phyloP scores from a whole-genome alignment of 148 eudicot genomes.

The Fagopyrum tataricum region DNA sequence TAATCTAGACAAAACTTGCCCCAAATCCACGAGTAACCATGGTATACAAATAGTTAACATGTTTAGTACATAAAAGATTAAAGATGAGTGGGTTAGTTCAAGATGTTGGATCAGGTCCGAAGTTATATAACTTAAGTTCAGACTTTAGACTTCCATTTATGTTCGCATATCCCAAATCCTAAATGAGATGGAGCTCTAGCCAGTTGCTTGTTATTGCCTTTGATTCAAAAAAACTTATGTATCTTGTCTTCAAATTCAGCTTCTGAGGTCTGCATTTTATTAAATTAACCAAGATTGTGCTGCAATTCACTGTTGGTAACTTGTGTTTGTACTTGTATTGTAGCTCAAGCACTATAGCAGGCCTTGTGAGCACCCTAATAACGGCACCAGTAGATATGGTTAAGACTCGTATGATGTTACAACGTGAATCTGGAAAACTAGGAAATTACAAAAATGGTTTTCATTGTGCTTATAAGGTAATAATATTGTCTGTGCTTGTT shows the following conservation, averaged over 20 bases:
- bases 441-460: conserved; percentile 69
- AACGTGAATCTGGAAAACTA: conserved; percentile 46
- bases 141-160: background rate
- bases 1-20: background rate
- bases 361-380: conserved; percentile 65
- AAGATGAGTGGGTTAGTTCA: background rate
- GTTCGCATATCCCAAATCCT: background rate
- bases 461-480: conserved; percentile 85
- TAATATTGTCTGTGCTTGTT: background rate
- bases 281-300: conserved; percentile 2
- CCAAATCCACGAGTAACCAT: background rate
- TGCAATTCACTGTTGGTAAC: conserved; percentile 9
- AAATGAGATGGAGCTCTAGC: background rate
- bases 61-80: background rate
- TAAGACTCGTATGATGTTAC: conserved; percentile 96
- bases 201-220: background rate
- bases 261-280: background rate
- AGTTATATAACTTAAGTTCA: background rate
- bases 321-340: conserved; percentile 16
- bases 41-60: background rate
- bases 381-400: conserved; percentile 90
- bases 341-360: conserved; percentile 84
- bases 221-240: background rate
- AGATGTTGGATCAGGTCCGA: background rate
- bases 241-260: background rate